Percentiles rank a stretch among this genome's conserved stretches.
Conservation (phyloP, 805 yeast species). For the Zygosaccharomyces bisporus region DNA sequence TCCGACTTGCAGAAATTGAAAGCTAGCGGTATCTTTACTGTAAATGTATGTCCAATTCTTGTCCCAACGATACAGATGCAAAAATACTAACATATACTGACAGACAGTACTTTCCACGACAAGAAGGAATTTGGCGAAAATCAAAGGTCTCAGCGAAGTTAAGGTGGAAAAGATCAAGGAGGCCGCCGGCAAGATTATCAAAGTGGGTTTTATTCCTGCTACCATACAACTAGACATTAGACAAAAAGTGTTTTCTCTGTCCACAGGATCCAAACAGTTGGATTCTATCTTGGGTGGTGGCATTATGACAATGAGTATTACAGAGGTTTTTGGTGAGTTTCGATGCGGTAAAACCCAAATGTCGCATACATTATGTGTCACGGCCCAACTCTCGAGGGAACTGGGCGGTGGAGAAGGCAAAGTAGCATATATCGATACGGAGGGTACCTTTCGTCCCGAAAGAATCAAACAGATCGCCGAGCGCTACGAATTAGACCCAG, state of each 20-base stretch:
- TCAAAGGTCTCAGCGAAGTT: conserved; percentile 70
- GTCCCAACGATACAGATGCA: not conserved
- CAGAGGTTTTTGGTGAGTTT: conserved; percentile 78
- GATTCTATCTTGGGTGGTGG: conserved; percentile 74
- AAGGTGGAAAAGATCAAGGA: conserved; percentile 74
- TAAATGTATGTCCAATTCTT: conserved; percentile 44
- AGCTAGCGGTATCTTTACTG: conserved; percentile 63
- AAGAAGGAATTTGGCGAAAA: conserved; percentile 57
- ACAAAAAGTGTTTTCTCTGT: conserved; percentile 56
- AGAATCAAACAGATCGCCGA: conserved; percentile 61
- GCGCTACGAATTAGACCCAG: conserved; percentile 65
- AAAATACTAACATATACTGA: not conserved
- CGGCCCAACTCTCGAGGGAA: conserved; percentile 63
- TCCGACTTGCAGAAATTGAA: conserved; percentile 69
- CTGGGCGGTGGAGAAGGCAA: conserved; percentile 82
- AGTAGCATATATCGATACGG: conserved; percentile 75
- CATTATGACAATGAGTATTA: conserved; percentile 68
- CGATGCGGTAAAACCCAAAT: conserved; percentile 81
- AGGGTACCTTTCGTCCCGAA: conserved; percentile 78
- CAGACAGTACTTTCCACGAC: conserved; percentile 57
- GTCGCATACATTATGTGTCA: conserved; percentile 74
- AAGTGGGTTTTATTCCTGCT: conserved; percentile 72
- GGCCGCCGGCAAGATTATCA: conserved; percentile 63
- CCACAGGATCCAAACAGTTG: conserved; percentile 69
- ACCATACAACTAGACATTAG: conserved; percentile 62